Evolutionary conservation across 2,329 filamentous ascomycete genomes (phyloP).

Genomic region (Fusarium sp.): DNA sequence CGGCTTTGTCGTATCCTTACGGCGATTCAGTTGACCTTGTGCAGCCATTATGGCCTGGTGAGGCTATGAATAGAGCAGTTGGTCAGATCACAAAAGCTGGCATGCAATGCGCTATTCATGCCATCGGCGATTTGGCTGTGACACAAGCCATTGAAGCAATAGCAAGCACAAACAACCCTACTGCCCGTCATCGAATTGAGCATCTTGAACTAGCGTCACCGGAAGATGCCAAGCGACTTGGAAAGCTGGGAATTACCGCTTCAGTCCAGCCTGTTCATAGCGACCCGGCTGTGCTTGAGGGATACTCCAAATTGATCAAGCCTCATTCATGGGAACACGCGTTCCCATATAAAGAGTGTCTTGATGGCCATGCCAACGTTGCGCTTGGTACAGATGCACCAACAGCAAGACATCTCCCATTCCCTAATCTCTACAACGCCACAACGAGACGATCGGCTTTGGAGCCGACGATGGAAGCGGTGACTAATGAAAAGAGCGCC

Average conservation of each 20-base stretch:
- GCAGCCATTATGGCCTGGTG: conserved; percentile 66
- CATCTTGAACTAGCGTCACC: conserved; percentile 73
- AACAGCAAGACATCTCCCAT: conserved; percentile 68
- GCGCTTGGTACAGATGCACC: conserved; percentile 73
- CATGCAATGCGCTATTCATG: conserved; percentile 75
- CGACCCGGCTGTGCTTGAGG: conserved; percentile 72
- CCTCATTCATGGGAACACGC: conserved; percentile 68
- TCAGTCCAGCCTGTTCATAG: conserved; percentile 72
- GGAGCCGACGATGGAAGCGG: conserved; percentile 59
- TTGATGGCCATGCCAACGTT: conserved; percentile 66
- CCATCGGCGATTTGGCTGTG: conserved; percentile 74
- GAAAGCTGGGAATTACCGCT: conserved; percentile 71
- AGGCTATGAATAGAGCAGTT: conserved; percentile 68
- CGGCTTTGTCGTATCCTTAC: conserved; percentile 72
- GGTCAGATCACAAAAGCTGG: conserved; percentile 66
- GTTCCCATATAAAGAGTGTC: conserved; percentile 75
- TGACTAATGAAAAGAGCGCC: conserved; percentile 68
- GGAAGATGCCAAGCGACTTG: conserved; percentile 70
- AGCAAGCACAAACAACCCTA: conserved; percentile 58
- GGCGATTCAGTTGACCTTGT: conserved; percentile 62
- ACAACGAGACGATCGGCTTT: conserved; percentile 70
- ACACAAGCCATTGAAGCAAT: conserved; percentile 71
- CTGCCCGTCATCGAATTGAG: conserved; percentile 73
- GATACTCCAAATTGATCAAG: conserved; percentile 73
- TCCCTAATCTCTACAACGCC: conserved; percentile 72